Percentiles rank a stretch among this genome's conserved stretches.
Evolutionary conservation across 2,329 filamentous ascomycete genomes (phyloP).

Genomic region (Fusarium humuli): DNA sequence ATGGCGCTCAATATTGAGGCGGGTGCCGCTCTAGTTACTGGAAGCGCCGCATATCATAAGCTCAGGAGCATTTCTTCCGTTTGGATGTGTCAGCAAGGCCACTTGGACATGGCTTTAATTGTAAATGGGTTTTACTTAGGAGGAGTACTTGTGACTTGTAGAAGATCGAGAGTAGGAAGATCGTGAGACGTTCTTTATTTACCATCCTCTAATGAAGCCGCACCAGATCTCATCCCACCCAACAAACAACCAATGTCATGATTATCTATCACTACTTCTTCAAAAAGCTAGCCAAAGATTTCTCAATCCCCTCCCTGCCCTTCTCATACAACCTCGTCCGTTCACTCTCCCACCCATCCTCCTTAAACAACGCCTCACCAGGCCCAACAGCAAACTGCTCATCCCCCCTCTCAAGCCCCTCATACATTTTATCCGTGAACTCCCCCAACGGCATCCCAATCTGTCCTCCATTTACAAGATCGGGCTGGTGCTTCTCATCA

Average conservation of each 20-base stretch:
- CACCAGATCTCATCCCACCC: no score
- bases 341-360: constrained; percentile 43
- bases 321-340: constrained; percentile 33
- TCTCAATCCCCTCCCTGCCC: constrained; percentile 13
- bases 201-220: background rate
- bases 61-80: background rate
- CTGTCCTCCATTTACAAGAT: constrained; percentile 42
- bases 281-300: constrained; percentile 22
- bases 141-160: no score
- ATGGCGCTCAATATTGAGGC: background rate
- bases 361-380: constrained; percentile 37
- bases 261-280: background rate
- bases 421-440: constrained; percentile 56
- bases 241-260: fast-evolving
- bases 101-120: background rate
- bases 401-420: constrained; percentile 36
- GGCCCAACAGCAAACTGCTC: constrained; percentile 45
- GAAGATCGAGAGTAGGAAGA: no score
- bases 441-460: constrained; percentile 54
- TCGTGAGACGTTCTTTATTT: background rate
- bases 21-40: background rate
- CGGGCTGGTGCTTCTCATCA: constrained; percentile 44
- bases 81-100: background rate
- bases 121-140: background rate
- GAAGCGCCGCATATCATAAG: background rate